Conservation (phyloP, 108 stramenopile genomes). For the Cylindrotheca closterium region DNA sequence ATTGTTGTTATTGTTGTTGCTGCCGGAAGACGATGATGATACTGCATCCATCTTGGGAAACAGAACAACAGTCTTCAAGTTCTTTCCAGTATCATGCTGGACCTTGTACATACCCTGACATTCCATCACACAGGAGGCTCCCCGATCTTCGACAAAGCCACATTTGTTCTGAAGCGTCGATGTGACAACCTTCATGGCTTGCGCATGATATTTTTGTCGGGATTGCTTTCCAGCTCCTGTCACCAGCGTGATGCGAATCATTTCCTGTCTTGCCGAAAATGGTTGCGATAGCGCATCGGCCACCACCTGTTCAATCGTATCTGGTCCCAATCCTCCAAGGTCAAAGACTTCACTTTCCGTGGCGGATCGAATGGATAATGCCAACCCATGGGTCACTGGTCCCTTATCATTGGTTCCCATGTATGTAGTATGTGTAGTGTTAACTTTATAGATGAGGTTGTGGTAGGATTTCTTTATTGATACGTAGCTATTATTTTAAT, state of each 20-base stretch:
- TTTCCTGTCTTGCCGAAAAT: slow-evolving; percentile 46
- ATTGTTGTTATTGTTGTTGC: slow-evolving; percentile 14
- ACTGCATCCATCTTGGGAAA: slow-evolving; percentile 74
- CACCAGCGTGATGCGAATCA: slow-evolving; percentile 89
- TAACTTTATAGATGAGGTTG: too few species aligned
- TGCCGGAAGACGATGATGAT: too few species aligned
- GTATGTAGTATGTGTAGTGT: too few species aligned
- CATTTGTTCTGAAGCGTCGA: slow-evolving; percentile 59
- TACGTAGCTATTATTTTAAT: too few species aligned
- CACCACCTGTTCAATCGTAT: slow-evolving; percentile 58
- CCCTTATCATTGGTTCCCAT: too few species aligned
- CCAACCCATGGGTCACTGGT: slow-evolving; percentile 61
- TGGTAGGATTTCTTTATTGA: too few species aligned
- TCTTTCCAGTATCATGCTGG: slow-evolving; percentile 97
- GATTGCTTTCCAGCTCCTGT: slow-evolving; percentile 87
- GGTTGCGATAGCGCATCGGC: slow-evolving; percentile 57
- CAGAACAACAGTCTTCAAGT: slow-evolving; percentile 91
- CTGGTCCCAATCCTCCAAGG: slow-evolving; percentile 57
- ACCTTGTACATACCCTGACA: slow-evolving; percentile 87
- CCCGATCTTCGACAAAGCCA: slow-evolving; percentile 86
- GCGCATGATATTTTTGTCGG: slow-evolving; percentile 84
- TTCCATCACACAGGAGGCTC: slow-evolving; percentile 77
- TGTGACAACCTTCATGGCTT: slow-evolving; percentile 73
- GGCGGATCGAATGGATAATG: slow-evolving; percentile 66
- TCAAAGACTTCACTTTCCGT: slow-evolving; percentile 80